phyloP scores from a whole-genome alignment of 495 filamentous ascomycete genomes.

The Geopyxis carbonaria region DNA sequence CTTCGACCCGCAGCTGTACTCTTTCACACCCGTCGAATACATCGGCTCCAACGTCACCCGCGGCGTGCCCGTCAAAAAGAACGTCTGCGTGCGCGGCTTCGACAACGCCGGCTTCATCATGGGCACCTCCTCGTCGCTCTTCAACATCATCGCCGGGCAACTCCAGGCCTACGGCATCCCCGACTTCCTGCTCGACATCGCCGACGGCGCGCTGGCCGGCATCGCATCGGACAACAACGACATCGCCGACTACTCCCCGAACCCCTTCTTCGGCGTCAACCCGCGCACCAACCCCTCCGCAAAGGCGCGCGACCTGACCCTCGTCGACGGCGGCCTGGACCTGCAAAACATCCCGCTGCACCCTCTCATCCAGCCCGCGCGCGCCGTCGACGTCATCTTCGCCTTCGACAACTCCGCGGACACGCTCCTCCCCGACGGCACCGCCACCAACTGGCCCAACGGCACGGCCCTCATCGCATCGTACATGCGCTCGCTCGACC shows the following conservation, averaged over 20 bases:
- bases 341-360: conserved; percentile 74
- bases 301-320: conserved; percentile 39
- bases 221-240: conserved; percentile 38
- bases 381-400: conserved; percentile 78
- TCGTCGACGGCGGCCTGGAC: conserved; percentile 81
- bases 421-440: conserved; percentile 30
- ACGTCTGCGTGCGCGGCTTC: conserved; percentile 58
- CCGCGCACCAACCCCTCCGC: conserved; percentile 44
- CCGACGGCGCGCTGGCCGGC: conserved; percentile 25
- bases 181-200: conserved; percentile 38
- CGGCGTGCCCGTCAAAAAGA: conserved; percentile 41
- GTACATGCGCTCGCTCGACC: conserved; percentile 52
- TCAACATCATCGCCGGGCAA: conserved; percentile 52
- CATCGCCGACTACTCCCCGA: conserved; percentile 65
- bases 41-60: conserved; percentile 62
- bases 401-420: conserved; percentile 79
- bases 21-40: conserved; percentile 57
- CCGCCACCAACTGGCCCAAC: conserved; percentile 56
- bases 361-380: conserved; percentile 64
- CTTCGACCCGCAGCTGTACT: conserved; percentile 64
- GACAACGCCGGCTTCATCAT: conserved; percentile 77
- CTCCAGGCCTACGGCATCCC: conserved; percentile 35
- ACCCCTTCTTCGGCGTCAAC: conserved; percentile 68
- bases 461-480: conserved; percentile 68
- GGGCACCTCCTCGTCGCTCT: conserved; percentile 79